Base-by-base conservation (phyloP, 2,329 filamentous ascomycete genomes). In the Lasiodiplodia theobromae region DNA sequence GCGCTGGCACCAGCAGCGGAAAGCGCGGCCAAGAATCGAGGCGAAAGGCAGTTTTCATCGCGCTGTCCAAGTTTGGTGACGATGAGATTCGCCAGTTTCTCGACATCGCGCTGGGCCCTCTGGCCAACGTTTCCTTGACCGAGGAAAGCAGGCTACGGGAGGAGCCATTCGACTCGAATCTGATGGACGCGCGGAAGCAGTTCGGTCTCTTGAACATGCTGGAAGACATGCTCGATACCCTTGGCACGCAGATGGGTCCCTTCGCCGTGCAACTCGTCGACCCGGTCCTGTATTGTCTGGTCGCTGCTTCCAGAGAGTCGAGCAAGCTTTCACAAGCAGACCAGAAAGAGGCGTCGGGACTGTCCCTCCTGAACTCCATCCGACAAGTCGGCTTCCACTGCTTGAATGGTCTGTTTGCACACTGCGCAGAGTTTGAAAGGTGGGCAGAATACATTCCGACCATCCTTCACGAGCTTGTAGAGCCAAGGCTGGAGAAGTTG, bases 131-230 rank as follows among this genome's bases (percentile, higher is more conserved):
- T 16, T 83, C 83, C 2, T 79, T 95, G 11, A 74, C 91, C 21
- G 83, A 87, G 64, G 80, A 85, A 12, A 76, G 81, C 1, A 73
- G 80, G 5, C 74, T 88, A 7, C 80, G 86, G 2, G 83, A 87
- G 62, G 82, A 86, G 67, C 76, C 84, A 0, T 86, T 94, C 60
- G 78, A 83, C 1, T 80, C 85, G 34, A 87, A 92, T 54, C 71
- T 91, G 14, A 81, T 94, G 31, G 86, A 88, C 18, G 81, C 87
- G 12, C 88, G 94, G 74, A 96, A 94, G 78, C 95, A 97, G 78
- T 87, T 96, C 69, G 96, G 96, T 83, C 89, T 97, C 76, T 82
- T 97, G 64, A 97, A 96, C 76, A 96, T 98, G 93, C 86, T 96
- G 62, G 90, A 94, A 69, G 89, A 95, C 12, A 88, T 98, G 77